These are phyloP conservation scores for Berberis vulgaris DNA, from an alignment of 164 flowering plant genomes.

Conservation along the genomic window DNA sequence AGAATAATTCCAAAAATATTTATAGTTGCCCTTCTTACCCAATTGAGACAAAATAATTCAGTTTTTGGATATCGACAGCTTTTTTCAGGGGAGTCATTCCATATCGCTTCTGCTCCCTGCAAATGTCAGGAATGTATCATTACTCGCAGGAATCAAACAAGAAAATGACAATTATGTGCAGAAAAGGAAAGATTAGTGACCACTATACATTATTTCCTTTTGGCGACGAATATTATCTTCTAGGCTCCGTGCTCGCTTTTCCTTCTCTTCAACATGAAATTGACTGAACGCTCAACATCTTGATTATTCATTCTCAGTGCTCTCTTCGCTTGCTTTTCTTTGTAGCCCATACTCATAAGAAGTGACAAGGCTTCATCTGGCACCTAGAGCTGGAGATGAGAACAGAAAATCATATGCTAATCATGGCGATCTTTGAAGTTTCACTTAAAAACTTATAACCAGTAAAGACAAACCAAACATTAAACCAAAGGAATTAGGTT, in stretches of 20 bases:
- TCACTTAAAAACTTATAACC: background rate
- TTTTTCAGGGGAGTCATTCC: conserved; percentile 69
- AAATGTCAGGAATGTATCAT: background rate
- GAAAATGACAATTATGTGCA: no score
- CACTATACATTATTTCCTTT: conserved; percentile 43
- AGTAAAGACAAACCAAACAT: background rate
- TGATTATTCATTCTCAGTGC: conserved; percentile 73
- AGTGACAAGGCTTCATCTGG: conserved; percentile 69
- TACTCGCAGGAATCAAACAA: no score
- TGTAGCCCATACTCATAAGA: conserved; percentile 82
- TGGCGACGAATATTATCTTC: conserved; percentile 48
- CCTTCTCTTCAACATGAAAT: conserved; percentile 66
- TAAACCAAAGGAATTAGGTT: no score
- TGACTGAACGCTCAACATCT: conserved; percentile 53
- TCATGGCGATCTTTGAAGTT: no score
- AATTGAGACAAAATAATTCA: conserved; percentile 45
- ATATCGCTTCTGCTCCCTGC: conserved; percentile 78
- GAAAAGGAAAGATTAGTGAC: background rate
- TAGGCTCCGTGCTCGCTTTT: conserved; percentile 27
- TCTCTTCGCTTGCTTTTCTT: conserved; percentile 54
- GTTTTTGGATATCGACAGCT: conserved; percentile 58
- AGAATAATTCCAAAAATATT: no score
- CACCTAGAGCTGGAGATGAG: conserved; percentile 60
- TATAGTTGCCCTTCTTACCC: conserved; percentile 39
- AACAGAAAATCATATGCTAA: background rate